A percentile compares a stretch with the other conserved stretches of the same genome.
Conservation (phyloP, 1,284 basidiomycete genomes). For the Sanguinoderma infundibulare region DNA sequence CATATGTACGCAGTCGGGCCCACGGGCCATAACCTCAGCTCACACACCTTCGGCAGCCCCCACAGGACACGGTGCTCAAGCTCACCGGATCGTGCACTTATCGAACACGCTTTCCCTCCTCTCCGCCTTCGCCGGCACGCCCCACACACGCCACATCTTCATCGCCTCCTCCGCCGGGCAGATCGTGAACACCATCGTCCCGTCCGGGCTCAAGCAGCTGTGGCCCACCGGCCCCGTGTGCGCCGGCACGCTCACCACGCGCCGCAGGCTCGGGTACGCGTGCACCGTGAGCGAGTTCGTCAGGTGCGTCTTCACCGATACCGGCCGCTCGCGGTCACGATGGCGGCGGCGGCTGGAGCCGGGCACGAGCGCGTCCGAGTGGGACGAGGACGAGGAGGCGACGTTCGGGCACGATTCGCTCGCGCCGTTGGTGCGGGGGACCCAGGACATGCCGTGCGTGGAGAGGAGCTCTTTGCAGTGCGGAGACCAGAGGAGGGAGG, state of each 20-base stretch:
- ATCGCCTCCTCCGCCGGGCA: conserved; percentile 45
- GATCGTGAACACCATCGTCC: conserved; percentile 43
- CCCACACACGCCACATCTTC: conserved; percentile 49
- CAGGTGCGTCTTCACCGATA: conserved; percentile 41
- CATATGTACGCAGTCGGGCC: conserved; percentile 1
- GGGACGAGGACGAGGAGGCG: conserved; percentile 1
- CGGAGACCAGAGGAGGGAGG: conserved; percentile 68
- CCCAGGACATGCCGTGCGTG: conserved; percentile 59
- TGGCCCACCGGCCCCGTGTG: conserved; percentile 41
- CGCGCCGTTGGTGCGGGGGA: conserved; percentile 25
- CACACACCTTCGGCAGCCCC: neutral
- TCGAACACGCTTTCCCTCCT: conserved; percentile 34
- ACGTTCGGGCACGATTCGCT: conserved; percentile 24
- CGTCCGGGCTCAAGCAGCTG: conserved; percentile 41
- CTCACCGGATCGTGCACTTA: conserved; percentile 33
- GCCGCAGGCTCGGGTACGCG: conserved; percentile 43
- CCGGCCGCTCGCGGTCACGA: conserved; percentile 22
- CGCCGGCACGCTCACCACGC: conserved; percentile 39
- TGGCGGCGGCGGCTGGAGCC: conserved; percentile 14
- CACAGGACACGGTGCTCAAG: conserved; percentile 12
- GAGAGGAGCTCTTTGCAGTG: conserved; percentile 70
- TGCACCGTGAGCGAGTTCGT: conserved; percentile 54
- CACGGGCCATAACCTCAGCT: neutral
- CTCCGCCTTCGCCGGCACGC: conserved; percentile 30
- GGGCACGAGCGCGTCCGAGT: neutral